Percentiles rank a stretch among this genome's conserved stretches.
These are phyloP conservation scores for Epicoccum sorghinum DNA, from an alignment of 2,329 filamentous ascomycete genomes.

Conservation along the genomic window DNA sequence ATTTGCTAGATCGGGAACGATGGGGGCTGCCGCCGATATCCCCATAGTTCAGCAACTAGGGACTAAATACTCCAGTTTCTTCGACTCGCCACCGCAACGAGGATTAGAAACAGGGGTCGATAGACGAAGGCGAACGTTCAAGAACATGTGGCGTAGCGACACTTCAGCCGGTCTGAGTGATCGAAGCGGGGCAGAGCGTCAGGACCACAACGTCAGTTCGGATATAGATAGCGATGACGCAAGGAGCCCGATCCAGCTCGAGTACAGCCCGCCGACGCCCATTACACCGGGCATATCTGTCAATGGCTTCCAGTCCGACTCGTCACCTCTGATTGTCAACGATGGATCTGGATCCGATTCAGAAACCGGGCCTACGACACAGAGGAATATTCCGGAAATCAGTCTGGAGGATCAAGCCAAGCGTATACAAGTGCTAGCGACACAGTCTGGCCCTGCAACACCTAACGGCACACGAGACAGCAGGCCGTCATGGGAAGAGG, in stretches of 20 bases:
- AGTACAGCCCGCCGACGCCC: slow-evolving; percentile 46
- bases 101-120: slow-evolving; percentile 37
- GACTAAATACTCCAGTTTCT: slow-evolving; percentile 43
- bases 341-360: slow-evolving; percentile 20
- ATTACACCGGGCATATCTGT: slow-evolving; percentile 20
- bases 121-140: slow-evolving; percentile 40
- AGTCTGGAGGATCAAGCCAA: slow-evolving; percentile 34
- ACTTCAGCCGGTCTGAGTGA: slow-evolving; percentile 41
- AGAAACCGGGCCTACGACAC: slow-evolving; percentile 1
- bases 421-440: slow-evolving; percentile 42
- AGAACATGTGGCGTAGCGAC: slow-evolving; percentile 44
- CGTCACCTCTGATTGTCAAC: slow-evolving; percentile 22
- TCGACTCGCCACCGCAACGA: slow-evolving; percentile 42
- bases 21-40: slow-evolving; percentile 48
- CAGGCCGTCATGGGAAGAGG: slow-evolving; percentile 46
- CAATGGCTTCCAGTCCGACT: slow-evolving; percentile 6
- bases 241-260: slow-evolving; percentile 39
- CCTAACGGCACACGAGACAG: slow-evolving; percentile 50
- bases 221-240: slow-evolving; percentile 43
- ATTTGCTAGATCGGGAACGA: slow-evolving; percentile 60
- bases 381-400: slow-evolving; percentile 15
- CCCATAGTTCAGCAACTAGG: slow-evolving; percentile 55
- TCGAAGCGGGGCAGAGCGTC: slow-evolving; percentile 33
- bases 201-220: slow-evolving; percentile 26
- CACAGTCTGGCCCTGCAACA: slow-evolving; percentile 53